Evolutionary conservation across 108 stramenopile species (phyloP), one percentile per base, ranked within the genome.

Genomic region (Cyclostephanos tholiformis): DNA sequence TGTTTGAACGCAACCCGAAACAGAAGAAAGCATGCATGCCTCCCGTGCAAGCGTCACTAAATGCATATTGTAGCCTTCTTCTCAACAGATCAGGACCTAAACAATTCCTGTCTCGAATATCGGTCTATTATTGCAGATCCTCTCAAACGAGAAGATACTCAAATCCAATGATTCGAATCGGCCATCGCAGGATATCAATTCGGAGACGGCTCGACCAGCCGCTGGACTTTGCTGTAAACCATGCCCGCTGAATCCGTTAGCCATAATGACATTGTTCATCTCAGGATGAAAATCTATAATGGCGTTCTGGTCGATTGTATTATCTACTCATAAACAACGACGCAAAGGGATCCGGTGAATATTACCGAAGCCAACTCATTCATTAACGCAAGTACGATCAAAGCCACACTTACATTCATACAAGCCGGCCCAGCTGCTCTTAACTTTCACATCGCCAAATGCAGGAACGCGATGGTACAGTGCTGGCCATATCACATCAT

Each of bases 231-330:
- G 87, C 67, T 90, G 89, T 48, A 93, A 46, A 26, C 92, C 92
- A 71, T 93, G 92, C 17, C 92, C 92, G 19, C 80, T 82, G 72
- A 90, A 90, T 46, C 89, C 89, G 74, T 85, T 85, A 16, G 83
- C 72, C 79, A 88, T 63, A 11, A 93, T 35, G 8, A 93, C 65
- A 74, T 93, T 93, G 12, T 62, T 71, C 50, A 88, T 63, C 70
- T 89, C 85, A 0, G 92, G 89, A 65, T 93, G 89, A 57, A 84
- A 89, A 30, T 85, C 92, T 50, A 93, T 88, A 16, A 93, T 90
- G n/a, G 61, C 85, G 69, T 93, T 93, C 69, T 93, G 92, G 75
- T 90, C 92, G 4, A 89, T n/a, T 17, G 77, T 84, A 57, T 90
- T 93, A 66, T 88, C 77, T 74, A 51, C 46, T 20, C 41, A 30